A percentile compares a stretch with the other conserved stretches of the same genome.
These are phyloP conservation scores for Trichoderma atrobrunneum DNA, from an alignment of 2,329 filamentous ascomycete genomes.

Conservation along the genomic window DNA sequence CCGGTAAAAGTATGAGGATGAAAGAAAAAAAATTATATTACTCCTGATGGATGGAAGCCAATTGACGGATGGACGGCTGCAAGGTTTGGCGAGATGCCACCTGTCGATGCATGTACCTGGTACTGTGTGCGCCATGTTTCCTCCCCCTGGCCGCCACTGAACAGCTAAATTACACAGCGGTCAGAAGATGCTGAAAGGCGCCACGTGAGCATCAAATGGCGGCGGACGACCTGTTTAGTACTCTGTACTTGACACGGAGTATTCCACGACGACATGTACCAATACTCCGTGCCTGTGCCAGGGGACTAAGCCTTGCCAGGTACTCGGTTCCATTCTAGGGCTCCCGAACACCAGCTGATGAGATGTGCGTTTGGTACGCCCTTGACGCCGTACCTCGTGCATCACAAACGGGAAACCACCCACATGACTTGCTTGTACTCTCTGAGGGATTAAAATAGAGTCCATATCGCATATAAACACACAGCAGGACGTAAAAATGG, in stretches of 20 bases:
- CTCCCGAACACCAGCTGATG: neutral
- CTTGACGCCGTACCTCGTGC: neutral
- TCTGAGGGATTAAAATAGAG: neutral
- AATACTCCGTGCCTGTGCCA: neutral
- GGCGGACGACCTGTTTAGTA: neutral
- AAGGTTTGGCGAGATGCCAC: slow-evolving; percentile 11
- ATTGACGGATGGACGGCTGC: slow-evolving; percentile 12
- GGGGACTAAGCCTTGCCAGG: neutral
- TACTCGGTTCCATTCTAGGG: neutral
- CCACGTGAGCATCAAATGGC: slow-evolving; percentile 10
- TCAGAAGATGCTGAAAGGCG: slow-evolving; percentile 9
- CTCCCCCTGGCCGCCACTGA: neutral
- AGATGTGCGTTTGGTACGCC: neutral
- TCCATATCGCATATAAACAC: neutral
- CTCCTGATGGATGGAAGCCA: neutral
- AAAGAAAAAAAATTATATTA: slow-evolving; percentile 12
- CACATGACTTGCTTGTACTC: neutral
- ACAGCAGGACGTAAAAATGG: neutral
- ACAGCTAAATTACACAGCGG: slow-evolving; percentile 2
- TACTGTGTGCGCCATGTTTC: neutral
- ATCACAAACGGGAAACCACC: neutral
- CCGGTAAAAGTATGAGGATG: neutral
- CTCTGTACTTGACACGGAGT: neutral
- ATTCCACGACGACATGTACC: neutral
- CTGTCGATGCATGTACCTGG: neutral